Evolutionary conservation across 169 alveolate species (phyloP), one percentile per base, ranked within the genome.

Genomic region (Babesia divergens): DNA sequence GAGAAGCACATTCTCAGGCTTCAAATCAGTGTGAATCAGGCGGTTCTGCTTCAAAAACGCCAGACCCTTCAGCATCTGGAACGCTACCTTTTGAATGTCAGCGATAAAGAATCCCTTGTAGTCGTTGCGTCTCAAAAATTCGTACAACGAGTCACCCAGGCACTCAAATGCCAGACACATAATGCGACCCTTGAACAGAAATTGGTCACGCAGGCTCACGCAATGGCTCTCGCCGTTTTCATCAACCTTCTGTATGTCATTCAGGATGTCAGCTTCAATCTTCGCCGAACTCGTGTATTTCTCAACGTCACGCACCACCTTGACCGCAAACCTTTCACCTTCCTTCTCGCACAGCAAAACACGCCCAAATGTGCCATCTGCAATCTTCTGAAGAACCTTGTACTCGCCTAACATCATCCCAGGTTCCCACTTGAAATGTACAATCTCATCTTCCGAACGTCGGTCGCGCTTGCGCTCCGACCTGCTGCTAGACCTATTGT

Each of bases 311-410:
- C 98, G 82, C 35, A 96, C 96, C 26, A 94, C 95, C 80, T 96
- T 96, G 55, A 96, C 81, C 9, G 99, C 99, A 35, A 90, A 92
- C 14, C 86, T 86, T 37, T 85, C 81, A 40, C 82, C 90, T 32
- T 71, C 83, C 75, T 92, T 95, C 42, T 94, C 92, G 53, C 97
- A 93, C 52, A 90, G 91, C 28, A 96, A 86, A 35, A 95, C 99
- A 74, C 99, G 81, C n/a, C 99, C 99, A 80, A 97, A 97, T 9
- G 99, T 97, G 22, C 99, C 99, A 65, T 96, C 99, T 11, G 98
- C 97, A 72, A 96, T 86, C 65, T 91, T 86, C 58, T 90, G 81
- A 58, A 83, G 65, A 53, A 97, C 94, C 65, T 84, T 74, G 87
- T 94, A 95, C 42, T 83, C 90, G 58, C 83, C 87, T 34, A 93